These are phyloP conservation scores for Hippophae gyantsensis DNA, from an alignment of 306 rosid genomes.

Conservation along the genomic window DNA sequence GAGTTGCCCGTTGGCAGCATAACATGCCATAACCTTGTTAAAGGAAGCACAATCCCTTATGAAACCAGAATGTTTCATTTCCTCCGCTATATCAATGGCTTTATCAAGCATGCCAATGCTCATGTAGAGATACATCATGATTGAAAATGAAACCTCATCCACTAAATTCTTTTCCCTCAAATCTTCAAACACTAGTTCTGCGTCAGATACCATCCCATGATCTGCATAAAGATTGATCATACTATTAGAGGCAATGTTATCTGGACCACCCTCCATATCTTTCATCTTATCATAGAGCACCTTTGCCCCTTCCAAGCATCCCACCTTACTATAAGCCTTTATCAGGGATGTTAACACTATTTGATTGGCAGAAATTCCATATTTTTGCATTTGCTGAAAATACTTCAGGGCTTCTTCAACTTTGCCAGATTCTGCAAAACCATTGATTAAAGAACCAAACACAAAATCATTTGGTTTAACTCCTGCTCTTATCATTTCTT, in stretches of 20 bases:
- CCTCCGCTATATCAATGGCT: slow-evolving; percentile 75
- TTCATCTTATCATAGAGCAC: slow-evolving; percentile 46
- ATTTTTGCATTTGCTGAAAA: slow-evolving; percentile 51
- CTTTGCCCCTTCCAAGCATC: slow-evolving; percentile 55
- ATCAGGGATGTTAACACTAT: slow-evolving; percentile 62
- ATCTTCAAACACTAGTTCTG: slow-evolving; percentile 48
- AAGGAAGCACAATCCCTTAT: slow-evolving; percentile 61
- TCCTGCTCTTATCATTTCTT: slow-evolving; percentile 48
- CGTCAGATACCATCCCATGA: slow-evolving; percentile 74
- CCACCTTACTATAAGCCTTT: slow-evolving; percentile 67
- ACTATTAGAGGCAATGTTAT: slow-evolving; percentile 63
- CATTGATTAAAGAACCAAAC: slow-evolving; percentile 75
- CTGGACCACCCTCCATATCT: slow-evolving; percentile 52
- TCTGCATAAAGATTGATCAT: slow-evolving; percentile 65
- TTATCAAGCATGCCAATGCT: slow-evolving; percentile 54
- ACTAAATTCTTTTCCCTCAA: slow-evolving; percentile 48
- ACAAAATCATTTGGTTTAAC: slow-evolving; percentile 65
- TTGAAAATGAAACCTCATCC: slow-evolving; percentile 55
- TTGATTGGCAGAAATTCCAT: slow-evolving; percentile 53
- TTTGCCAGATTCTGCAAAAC: slow-evolving; percentile 73
- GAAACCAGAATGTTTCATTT: slow-evolving; percentile 68
- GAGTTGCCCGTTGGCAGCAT: slow-evolving; percentile 51
- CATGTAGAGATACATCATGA: slow-evolving; percentile 71
- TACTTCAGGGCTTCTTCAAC: slow-evolving; percentile 60
- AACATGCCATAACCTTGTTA: slow-evolving; percentile 62